These are phyloP conservation scores for Cladorrhinum sp. DNA, from an alignment of 2,329 filamentous ascomycete genomes.

Conservation along the genomic window DNA sequence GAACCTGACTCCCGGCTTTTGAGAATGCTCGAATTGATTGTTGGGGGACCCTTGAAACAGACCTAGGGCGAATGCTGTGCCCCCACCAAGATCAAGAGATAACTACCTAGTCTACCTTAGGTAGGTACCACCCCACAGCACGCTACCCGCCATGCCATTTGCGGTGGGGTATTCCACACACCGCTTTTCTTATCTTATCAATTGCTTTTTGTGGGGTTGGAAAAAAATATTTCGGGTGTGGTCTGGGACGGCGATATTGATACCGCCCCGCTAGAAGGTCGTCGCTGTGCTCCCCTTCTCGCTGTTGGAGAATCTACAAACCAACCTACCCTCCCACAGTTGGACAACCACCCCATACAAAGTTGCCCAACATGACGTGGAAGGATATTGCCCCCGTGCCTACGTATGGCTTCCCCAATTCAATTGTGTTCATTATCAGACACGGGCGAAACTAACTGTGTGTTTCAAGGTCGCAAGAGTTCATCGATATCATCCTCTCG, in stretches of 20 bases:
- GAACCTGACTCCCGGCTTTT: too few relatives aligned
- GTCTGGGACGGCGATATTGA: constrained; percentile 17
- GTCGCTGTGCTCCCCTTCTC: constrained; percentile 11
- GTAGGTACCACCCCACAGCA: not conserved
- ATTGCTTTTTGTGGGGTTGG: constrained; percentile 15
- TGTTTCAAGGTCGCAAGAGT: constrained; percentile 68
- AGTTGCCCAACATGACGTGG: constrained; percentile 30
- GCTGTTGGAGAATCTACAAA: not conserved
- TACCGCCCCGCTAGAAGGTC: constrained; percentile 24
- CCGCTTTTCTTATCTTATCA: constrained; percentile 28
- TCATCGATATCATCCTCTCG: constrained; percentile 87
- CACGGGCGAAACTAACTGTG: constrained; percentile 11
- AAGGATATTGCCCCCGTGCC: constrained; percentile 32
- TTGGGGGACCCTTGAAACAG: too few relatives aligned
- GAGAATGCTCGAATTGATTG: too few relatives aligned
- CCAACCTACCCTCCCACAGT: constrained; percentile 12
- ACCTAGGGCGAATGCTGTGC: too few relatives aligned
- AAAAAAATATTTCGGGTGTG: constrained; percentile 29
- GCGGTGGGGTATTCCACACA: constrained; percentile 4
- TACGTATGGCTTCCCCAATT: constrained; percentile 22
- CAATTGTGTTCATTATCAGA: not conserved
- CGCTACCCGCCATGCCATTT: not conserved
- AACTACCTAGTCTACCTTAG: not conserved
- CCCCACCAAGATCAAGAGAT: too few relatives aligned
- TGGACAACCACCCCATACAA: constrained; percentile 13